A percentile compares a stretch with the other conserved stretches of the same genome.
phyloP scores from a whole-genome alignment of 148 eudicot species.

The Euryodendron excelsum region DNA sequence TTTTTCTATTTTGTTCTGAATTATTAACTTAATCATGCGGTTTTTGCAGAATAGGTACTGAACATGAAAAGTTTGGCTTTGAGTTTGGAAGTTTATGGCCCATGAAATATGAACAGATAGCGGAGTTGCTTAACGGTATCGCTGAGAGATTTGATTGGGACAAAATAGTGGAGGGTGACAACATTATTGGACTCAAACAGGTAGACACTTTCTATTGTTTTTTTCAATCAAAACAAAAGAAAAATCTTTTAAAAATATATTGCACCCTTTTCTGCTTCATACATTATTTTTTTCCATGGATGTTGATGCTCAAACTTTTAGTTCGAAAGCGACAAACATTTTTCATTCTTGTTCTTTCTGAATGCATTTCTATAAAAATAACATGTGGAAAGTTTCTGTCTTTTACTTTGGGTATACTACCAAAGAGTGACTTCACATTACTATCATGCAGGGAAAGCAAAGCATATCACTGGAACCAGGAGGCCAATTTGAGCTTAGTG shows the following conservation, averaged over 20 bases:
- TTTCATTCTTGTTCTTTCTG: background rate
- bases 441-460: slow-evolving; percentile 68
- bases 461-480: slow-evolving; percentile 98
- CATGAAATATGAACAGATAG: slow-evolving; percentile 85
- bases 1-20: background rate
- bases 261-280: background rate
- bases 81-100: slow-evolving; percentile 75
- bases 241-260: too few relatives aligned
- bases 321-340: background rate
- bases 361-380: slow-evolving; percentile 4
- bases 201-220: slow-evolving; percentile 30
- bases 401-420: background rate
- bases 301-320: background rate
- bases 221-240: background rate
- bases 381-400: background rate
- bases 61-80: slow-evolving; percentile 98
- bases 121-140: slow-evolving; percentile 83
- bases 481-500: slow-evolving; percentile 99
- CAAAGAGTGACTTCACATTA: background rate
- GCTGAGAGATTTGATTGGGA: slow-evolving; percentile 99
- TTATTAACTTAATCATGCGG: background rate
- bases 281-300: background rate
- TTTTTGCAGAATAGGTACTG: slow-evolving; percentile 89
- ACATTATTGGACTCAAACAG: slow-evolving; percentile 95
- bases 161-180: slow-evolving; percentile 90